Conservation (phyloP, 1,139 yeast species). For the Saccharomycopsis crataegensis region DNA sequence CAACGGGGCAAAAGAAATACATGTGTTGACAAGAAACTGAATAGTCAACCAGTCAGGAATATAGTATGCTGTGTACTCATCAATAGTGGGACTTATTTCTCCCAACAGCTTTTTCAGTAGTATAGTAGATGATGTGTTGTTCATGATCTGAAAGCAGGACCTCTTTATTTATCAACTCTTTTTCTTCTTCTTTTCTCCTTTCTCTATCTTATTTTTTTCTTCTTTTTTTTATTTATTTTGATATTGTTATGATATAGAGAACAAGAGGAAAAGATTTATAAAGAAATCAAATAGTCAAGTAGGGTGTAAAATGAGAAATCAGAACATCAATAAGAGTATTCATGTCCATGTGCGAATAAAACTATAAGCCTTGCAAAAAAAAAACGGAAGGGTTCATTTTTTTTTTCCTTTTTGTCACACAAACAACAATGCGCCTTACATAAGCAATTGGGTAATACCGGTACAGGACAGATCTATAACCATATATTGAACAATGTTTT, state of each 20-base stretch:
- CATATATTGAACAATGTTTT: too few relatives aligned
- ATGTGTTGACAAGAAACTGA: slow-evolving; percentile 32
- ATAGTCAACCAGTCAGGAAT: slow-evolving; percentile 38
- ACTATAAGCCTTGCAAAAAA: too few relatives aligned
- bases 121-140: neutral
- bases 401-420: too few relatives aligned
- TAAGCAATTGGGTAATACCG: too few relatives aligned
- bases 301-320: too few relatives aligned
- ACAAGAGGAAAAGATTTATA: neutral
- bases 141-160: neutral
- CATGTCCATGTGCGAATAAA: too few relatives aligned
- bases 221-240: too few relatives aligned
- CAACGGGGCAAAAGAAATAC: slow-evolving; percentile 68
- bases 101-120: neutral
- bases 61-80: neutral
- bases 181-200: neutral
- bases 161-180: neutral
- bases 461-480: too few relatives aligned
- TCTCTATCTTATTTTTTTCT: neutral
- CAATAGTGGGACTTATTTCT: neutral
- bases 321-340: too few relatives aligned
- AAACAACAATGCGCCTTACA: too few relatives aligned
- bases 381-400: too few relatives aligned
- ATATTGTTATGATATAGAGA: neutral
- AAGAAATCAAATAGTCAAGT: too few relatives aligned